Base-by-base conservation (phyloP, 495 filamentous ascomycete genomes). In the Jackrogersella minutella region DNA sequence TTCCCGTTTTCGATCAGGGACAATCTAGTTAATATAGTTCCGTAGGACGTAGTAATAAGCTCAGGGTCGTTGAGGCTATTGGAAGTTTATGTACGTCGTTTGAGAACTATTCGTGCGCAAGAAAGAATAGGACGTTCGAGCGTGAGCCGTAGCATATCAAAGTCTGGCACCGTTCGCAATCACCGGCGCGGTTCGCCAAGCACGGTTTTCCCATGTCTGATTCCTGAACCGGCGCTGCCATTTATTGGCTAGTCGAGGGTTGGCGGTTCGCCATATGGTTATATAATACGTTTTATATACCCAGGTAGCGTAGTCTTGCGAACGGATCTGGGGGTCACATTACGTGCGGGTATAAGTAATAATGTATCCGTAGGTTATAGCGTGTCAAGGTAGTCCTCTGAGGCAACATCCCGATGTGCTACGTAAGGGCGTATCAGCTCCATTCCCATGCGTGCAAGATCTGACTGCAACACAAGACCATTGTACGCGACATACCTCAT, bases 281-380 rank as follows among this genome's bases (percentile, higher is more conserved):
- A 53, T 58, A 59, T 54, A 68, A 55, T 58, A 59, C 21, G 14
- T 26, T 31, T 28, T 43, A 34, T 54, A 46, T 44, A 54, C 41
- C 66, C 55, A 59, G 54, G n/a, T 34, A 64, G 16, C 40, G 54
- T 69, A 16, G 60, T 55, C 50, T 47, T 64, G 41, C 40, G 34
- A 69, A 69, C 55, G 66, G 66, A 58, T 63, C 60, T 55, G 66
- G 66, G 60, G 66, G 59, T 69, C 50, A 40, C 59, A 69, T 64
- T 51, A 57, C 41, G 54, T 34, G 56, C 55, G 66, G 60, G 55
- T 60, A 43, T 64, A 64, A 22, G 50, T 57, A 31, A 31, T 26
- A 16, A 55, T 46, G 31, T 55, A 54, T 58, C 58, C 64, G 54
- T 64, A 64, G 17, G 37, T n/a, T 44, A 57, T 5, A 54, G 39